phyloP scores from a whole-genome alignment of 2,329 filamentous ascomycete species.

The Claviceps sp. region DNA sequence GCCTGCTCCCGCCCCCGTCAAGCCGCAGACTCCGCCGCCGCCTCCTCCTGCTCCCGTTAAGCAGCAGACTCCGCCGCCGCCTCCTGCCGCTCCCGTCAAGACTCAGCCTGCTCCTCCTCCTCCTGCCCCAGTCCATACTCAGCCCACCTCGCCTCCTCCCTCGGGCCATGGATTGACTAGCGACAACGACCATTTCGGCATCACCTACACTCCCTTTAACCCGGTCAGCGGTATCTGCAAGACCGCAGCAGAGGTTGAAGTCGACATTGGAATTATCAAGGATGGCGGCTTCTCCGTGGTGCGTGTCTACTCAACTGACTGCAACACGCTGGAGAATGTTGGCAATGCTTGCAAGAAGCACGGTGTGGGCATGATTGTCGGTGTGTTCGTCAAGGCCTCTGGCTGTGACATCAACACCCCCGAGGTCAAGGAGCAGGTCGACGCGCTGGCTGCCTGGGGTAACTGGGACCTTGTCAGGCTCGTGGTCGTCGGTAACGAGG shows the following conservation, averaged over 20 bases:
- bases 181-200: conserved; percentile 49
- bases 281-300: conserved; percentile 52
- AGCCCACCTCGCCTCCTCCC: conserved; percentile 6
- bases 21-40: conserved; percentile 5
- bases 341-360: conserved; percentile 52
- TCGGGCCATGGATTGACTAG: conserved; percentile 19
- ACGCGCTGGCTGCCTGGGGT: conserved; percentile 56
- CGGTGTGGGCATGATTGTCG: conserved; percentile 69
- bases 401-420: conserved; percentile 43
- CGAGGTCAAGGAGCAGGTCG: conserved; percentile 59
- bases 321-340: conserved; percentile 64
- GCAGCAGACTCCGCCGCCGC: neutral
- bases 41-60: neutral
- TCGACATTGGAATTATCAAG: conserved; percentile 50
- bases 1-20: neutral
- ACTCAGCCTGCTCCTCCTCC: conserved; percentile 7
- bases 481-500: conserved; percentile 84
- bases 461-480: conserved; percentile 67
- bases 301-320: conserved; percentile 89
- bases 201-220: conserved; percentile 70
- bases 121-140: neutral
- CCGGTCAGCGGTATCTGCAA: conserved; percentile 49
- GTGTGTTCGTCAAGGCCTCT: conserved; percentile 66
- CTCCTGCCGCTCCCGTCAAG: neutral
- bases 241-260: conserved; percentile 38